Base-by-base conservation (phyloP, 345 rosid genomes). In the Bruguiera gymnorhiza region DNA sequence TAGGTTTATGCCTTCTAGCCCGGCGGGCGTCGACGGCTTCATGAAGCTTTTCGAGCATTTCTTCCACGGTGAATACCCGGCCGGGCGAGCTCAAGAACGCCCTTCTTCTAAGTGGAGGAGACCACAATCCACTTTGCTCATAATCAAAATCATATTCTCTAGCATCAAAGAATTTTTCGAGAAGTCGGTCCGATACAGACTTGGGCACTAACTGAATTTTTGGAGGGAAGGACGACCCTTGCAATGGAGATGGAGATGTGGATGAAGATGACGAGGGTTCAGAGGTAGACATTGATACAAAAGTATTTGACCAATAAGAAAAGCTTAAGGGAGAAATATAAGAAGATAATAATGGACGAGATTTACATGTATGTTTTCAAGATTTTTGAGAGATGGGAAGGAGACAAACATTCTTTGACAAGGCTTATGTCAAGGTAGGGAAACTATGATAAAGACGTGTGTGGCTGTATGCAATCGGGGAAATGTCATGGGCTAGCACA, bases 41-140 rank as follows among this genome's bases (percentile, higher is more conserved):
- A 31, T 79, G 60, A 7, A 93, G 88, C 59, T 78, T 85, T 19
- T 72, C 60, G 21, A 75, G 76, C 97, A 93, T 83, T 50, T 87
- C 86, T 62, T 76, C 79, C 59, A 78, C 91, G 0, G 86, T 89
- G 57, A 85, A 78, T 6, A 93, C 89, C 65, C 61, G 78, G 7
- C 81, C 89, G 26, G 83, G 83, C 0, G 92, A 84, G 69, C 80
- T 83, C 79, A 90, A 63, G 79, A 86, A 90, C 6, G 79, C 83
- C 6, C 70, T 84, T 65, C 92, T 78, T 71, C 58, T 83, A 69
- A 90, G 57, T 0, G 90, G 90, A 39, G 97, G 97, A 79, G 97
- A 90, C 97, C 97, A 90, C 48, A 90, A 39, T 23, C 85, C 90
- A 19, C 97, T 90, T 48, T 65, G 63, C 72, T 78, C 75, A 50